A percentile compares a stretch with the other conserved stretches of the same genome.
Evolutionary conservation across 148 eudicot species (phyloP).

Genomic region (Camellia japonica): DNA sequence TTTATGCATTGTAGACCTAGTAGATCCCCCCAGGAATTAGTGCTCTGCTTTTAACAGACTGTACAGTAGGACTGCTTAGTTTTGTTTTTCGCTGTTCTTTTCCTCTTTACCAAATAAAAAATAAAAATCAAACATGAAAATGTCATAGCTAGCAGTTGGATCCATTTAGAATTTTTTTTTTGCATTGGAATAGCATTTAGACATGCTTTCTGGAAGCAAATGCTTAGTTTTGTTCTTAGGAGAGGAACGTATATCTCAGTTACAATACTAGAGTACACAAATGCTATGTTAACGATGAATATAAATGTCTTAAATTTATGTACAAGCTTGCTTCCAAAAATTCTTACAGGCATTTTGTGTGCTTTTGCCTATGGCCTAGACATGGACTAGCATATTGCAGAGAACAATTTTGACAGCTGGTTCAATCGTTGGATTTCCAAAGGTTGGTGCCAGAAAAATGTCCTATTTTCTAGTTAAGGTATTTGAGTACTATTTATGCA

Average conservation of each 20-base stretch:
- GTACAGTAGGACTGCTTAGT: too few species aligned
- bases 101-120: too few species aligned
- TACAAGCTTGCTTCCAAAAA: background rate
- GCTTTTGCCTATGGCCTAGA: slow-evolving; percentile 35
- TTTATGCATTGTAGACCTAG: background rate
- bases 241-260: background rate
- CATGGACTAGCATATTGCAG: slow-evolving; percentile 99
- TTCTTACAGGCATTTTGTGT: slow-evolving; percentile 5
- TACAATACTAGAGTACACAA: background rate
- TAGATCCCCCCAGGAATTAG: too few species aligned
- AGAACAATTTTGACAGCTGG: slow-evolving; percentile 82
- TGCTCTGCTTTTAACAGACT: too few species aligned
- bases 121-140: background rate
- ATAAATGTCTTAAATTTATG: slow-evolving; percentile 5
- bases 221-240: background rate
- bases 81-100: too few species aligned
- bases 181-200: background rate
- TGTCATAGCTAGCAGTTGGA: background rate
- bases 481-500: too few species aligned
- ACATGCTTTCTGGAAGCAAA: background rate
- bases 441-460: slow-evolving; percentile 45
- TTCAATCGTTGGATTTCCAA: slow-evolving; percentile 87
- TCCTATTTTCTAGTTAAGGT: too few species aligned
- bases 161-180: background rate
- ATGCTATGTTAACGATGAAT: background rate